Conservation (phyloP, 2,329 filamentous ascomycete species). For the Bipolaris gigantea region DNA sequence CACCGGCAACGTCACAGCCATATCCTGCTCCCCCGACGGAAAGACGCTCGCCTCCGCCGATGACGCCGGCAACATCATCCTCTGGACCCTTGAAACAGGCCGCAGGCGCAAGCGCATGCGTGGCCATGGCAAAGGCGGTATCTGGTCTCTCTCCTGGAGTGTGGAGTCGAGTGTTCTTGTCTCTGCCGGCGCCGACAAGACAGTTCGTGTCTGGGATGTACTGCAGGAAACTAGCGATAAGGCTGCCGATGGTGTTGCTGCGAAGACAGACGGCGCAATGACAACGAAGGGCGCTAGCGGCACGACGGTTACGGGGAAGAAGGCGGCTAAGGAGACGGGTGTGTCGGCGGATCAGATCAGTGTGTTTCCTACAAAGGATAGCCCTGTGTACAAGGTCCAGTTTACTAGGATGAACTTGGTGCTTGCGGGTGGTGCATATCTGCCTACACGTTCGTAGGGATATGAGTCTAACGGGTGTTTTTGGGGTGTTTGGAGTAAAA, state of each 20-base stretch:
- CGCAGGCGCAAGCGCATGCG: constrained; percentile 87
- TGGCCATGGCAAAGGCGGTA: constrained; percentile 89
- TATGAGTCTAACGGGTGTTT: background rate
- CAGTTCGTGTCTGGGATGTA: constrained; percentile 93
- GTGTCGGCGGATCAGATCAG: constrained; percentile 92
- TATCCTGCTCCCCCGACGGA: constrained; percentile 85
- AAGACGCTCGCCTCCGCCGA: constrained; percentile 91
- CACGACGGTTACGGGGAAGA: constrained; percentile 53
- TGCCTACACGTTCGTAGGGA: constrained; percentile 47
- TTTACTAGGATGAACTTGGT: constrained; percentile 97
- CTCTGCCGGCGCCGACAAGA: constrained; percentile 88
- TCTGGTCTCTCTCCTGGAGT: constrained; percentile 91
- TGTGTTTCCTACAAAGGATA: constrained; percentile 95
- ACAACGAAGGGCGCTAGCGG: constrained; percentile 55
- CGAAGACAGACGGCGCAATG: constrained; percentile 56
- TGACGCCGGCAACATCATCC: constrained; percentile 81
- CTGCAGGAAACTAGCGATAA: constrained; percentile 65
- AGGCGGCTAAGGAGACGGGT: constrained; percentile 86
- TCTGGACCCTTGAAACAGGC: constrained; percentile 92
- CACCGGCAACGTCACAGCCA: constrained; percentile 78
- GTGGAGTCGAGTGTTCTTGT: constrained; percentile 89
- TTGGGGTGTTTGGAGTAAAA: background rate
- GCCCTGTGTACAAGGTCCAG: constrained; percentile 86
- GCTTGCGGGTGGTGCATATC: constrained; percentile 74
- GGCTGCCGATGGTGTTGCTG: constrained; percentile 52